These are phyloP conservation scores for Phoenix roebelenii DNA, from an alignment of 176 grass and related monocot genomes.

Conservation along the genomic window DNA sequence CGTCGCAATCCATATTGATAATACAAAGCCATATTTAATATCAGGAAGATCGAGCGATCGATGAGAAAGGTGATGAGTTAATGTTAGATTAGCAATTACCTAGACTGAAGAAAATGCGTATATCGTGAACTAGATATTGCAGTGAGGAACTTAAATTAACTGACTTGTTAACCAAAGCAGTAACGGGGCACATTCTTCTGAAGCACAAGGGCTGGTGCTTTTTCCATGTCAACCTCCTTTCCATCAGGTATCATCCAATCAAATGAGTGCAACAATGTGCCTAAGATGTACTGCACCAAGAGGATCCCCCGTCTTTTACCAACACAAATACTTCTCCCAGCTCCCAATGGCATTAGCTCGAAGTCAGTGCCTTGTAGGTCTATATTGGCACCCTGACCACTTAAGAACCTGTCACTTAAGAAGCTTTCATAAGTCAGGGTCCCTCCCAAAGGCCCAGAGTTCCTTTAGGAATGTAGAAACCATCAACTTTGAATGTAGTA, in stretches of 20 bases:
- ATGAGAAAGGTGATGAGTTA: too few species aligned
- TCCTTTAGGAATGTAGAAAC: constrained; percentile 20
- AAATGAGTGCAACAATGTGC: constrained; percentile 22
- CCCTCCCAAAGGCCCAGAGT: constrained; percentile 26
- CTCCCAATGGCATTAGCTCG: constrained; percentile 27
- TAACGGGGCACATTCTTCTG: constrained; percentile 24
- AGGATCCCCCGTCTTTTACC: constrained; percentile 19
- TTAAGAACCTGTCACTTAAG: constrained; percentile 8
- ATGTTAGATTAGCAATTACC: too few species aligned
- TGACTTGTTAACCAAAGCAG: neutral
- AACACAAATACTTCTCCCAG: constrained; percentile 21
- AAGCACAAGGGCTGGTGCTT: constrained; percentile 13
- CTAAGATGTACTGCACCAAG: constrained; percentile 29
- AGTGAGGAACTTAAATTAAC: too few species aligned
- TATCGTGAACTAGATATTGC: too few species aligned
- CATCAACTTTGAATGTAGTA: constrained; percentile 10
- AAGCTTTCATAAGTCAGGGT: constrained; percentile 13
- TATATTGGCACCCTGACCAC: constrained; percentile 17
- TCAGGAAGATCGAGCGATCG: too few species aligned
- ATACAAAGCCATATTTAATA: too few species aligned
- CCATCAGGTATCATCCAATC: constrained; percentile 17
- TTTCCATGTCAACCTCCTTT: constrained; percentile 16
- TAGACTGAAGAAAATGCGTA: too few species aligned
- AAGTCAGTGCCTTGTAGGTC: constrained; percentile 23
- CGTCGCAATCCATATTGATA: too few species aligned